These are phyloP conservation scores for Camellia sinensis DNA, from an alignment of 148 eudicot species.

Conservation along the genomic window DNA sequence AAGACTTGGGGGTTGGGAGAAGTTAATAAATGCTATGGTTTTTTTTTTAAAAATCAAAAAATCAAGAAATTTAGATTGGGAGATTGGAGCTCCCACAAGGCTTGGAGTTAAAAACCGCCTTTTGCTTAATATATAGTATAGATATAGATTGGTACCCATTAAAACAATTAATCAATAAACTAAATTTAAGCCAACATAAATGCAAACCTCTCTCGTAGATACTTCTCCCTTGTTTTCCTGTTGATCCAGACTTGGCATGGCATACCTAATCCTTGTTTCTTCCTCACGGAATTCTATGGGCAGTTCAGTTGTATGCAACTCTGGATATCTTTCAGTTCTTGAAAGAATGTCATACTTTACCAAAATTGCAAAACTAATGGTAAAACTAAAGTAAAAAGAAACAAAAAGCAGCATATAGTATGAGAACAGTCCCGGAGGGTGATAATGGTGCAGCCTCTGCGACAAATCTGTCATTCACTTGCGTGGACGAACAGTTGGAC, in stretches of 20 bases:
- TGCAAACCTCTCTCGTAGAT: conserved; percentile 29
- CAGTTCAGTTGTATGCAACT: conserved; percentile 20
- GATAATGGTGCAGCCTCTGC: conserved; percentile 29
- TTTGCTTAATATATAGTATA: too few relatives aligned
- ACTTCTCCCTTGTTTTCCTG: conserved; percentile 19
- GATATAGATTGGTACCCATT: not conserved
- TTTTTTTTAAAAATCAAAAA: too few relatives aligned
- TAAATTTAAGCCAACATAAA: not conserved
- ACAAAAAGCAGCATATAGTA: conserved; percentile 9
- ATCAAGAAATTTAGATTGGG: too few relatives aligned
- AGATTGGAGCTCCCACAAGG: too few relatives aligned
- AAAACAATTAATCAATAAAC: conserved; percentile 4
- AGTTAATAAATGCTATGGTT: too few relatives aligned
- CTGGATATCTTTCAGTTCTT: conserved; percentile 27
- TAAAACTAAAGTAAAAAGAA: not conserved
- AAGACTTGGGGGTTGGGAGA: too few relatives aligned
- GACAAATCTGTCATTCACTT: conserved; percentile 20
- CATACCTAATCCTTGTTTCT: conserved; percentile 10
- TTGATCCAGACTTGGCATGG: conserved; percentile 13
- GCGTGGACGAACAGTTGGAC: conserved; percentile 31
- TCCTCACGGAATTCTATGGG: conserved; percentile 18
- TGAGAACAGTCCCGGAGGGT: conserved; percentile 33
- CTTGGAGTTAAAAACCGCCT: too few relatives aligned
- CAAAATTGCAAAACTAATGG: not conserved
- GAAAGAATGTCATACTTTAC: conserved; percentile 5